A percentile compares a stretch with the other conserved stretches of the same genome.
phyloP scores from a whole-genome alignment of 2,329 filamentous ascomycete species.

The Boeremia lycopersici region DNA sequence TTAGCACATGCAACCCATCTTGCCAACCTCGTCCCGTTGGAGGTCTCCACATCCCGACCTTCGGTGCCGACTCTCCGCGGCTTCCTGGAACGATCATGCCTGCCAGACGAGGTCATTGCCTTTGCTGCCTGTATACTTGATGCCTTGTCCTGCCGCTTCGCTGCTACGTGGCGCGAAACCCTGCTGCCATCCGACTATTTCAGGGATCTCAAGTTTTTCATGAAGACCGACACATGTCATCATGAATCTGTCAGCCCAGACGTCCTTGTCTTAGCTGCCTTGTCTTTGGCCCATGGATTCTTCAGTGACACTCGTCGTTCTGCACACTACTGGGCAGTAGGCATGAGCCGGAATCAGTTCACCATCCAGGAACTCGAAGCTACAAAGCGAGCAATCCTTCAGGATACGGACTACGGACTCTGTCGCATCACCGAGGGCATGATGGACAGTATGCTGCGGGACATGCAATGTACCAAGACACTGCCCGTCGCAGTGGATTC shows the following conservation, averaged over 20 bases:
- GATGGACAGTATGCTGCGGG: conserved; percentile 36
- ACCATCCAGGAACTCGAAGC: conserved; percentile 38
- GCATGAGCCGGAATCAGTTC: conserved; percentile 34
- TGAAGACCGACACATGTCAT: conserved; percentile 24
- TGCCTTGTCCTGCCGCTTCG: conserved; percentile 42
- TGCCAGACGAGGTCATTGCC: conserved; percentile 45
- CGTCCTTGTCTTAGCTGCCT: conserved; percentile 44
- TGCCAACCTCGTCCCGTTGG: conserved; percentile 44
- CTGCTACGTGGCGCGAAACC: conserved; percentile 36
- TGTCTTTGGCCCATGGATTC: conserved; percentile 44
- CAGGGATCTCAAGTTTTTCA: conserved; percentile 20
- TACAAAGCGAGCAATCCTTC: conserved; percentile 42
- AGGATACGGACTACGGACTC: conserved; percentile 48
- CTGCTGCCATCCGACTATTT: conserved; percentile 25
- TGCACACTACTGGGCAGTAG: conserved; percentile 41
- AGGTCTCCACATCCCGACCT: conserved; percentile 37
- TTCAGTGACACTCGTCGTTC: conserved; percentile 40
- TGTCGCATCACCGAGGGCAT: conserved; percentile 42
- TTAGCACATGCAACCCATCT: conserved; percentile 46
- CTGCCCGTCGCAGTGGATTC: not conserved
- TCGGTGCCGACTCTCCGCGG: conserved; percentile 33
- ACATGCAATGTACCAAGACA: conserved; percentile 34
- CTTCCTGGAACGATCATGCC: conserved; percentile 39
- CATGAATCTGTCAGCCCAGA: conserved; percentile 33
- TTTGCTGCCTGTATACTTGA: conserved; percentile 49